Evolutionary conservation across 352 stramenopile genomes (phyloP).

Genomic region (Aphanomyces cochlioides): DNA sequence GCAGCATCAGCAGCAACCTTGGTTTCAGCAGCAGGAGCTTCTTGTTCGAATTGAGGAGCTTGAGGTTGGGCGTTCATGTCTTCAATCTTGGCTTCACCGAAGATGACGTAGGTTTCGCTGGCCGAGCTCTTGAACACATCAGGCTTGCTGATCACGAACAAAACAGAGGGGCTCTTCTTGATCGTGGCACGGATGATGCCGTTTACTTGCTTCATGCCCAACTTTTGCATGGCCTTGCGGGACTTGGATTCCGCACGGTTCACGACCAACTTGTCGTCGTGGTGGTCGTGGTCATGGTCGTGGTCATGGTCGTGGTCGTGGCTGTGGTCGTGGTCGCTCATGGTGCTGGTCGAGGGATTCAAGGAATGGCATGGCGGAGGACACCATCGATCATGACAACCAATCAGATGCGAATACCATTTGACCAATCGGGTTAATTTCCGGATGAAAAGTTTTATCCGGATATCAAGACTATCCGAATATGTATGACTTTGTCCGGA

Average conservation of each 20-base stretch:
- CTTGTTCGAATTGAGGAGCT: constrained; percentile 90
- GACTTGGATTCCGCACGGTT: constrained; percentile 99
- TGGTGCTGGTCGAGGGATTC: constrained; percentile 9
- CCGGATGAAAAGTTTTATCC: background rate
- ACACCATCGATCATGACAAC: background rate
- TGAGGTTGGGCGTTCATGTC: constrained; percentile 90
- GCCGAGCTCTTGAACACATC: constrained; percentile 97
- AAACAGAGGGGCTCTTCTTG: constrained; percentile 96
- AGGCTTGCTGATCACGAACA: constrained; percentile 97
- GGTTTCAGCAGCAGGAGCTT: constrained; percentile 37
- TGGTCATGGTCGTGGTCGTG: constrained; percentile 44
- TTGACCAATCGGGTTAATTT: background rate
- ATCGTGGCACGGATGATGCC: constrained; percentile 97
- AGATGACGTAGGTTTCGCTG: constrained; percentile 96
- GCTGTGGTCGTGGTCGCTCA: constrained; percentile 44
- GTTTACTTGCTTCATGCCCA: constrained; percentile 95
- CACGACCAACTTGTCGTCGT: constrained; percentile 78
- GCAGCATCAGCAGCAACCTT: constrained; percentile 46
- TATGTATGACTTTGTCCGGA: background rate
- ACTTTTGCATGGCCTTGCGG: constrained; percentile 98
- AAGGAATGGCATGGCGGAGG: background rate
- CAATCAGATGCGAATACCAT: background rate
- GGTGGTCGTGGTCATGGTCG: constrained; percentile 56
- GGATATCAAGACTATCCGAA: no score
- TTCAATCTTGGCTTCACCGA: constrained; percentile 98